Percentiles rank a stretch among this genome's conserved stretches.
Conservation (phyloP, 192 early-diverging fungal genomes). For the Fimicolochytrium jonesii region DNA sequence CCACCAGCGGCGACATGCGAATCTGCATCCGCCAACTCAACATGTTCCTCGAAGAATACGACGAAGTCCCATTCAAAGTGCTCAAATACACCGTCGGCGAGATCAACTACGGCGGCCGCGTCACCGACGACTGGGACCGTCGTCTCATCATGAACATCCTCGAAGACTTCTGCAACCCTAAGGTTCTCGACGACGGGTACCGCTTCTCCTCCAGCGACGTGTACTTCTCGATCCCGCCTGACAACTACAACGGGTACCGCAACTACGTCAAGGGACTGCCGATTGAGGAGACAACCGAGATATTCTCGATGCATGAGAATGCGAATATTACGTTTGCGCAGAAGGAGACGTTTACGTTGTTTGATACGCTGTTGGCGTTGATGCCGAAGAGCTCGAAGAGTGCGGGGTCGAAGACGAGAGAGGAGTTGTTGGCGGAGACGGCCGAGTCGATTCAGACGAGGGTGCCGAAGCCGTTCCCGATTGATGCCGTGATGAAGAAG, state of each 20-base stretch:
- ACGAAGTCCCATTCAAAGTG: conserved; percentile 56
- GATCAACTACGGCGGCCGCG: conserved; percentile 60
- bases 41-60: conserved; percentile 60
- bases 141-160: conserved; percentile 57
- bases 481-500: conserved; percentile 43
- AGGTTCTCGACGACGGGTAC: conserved; percentile 50
- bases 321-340: conserved; percentile 63
- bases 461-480: conserved; percentile 49
- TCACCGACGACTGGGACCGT: conserved; percentile 57
- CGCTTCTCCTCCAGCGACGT: conserved; percentile 41
- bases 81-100: conserved; percentile 57
- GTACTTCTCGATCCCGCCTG: conserved; percentile 44
- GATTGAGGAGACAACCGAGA: conserved; percentile 55
- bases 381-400: conserved; percentile 47
- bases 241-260: conserved; percentile 39
- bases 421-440: conserved; percentile 45
- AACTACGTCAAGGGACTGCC: conserved; percentile 52
- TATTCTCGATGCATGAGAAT: conserved; percentile 61
- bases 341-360: conserved; percentile 54
- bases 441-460: conserved; percentile 42
- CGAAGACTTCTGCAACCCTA: conserved; percentile 50
- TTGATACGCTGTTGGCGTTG: conserved; percentile 47
- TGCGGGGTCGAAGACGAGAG: conserved; percentile 44
- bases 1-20: conserved; percentile 46
- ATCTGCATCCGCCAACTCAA: conserved; percentile 57